Evolutionary conservation across 2,329 filamentous ascomycete genomes (phyloP), one percentile per base, ranked within the genome.

Genomic region (Cylindrodendrum hubeiense): DNA sequence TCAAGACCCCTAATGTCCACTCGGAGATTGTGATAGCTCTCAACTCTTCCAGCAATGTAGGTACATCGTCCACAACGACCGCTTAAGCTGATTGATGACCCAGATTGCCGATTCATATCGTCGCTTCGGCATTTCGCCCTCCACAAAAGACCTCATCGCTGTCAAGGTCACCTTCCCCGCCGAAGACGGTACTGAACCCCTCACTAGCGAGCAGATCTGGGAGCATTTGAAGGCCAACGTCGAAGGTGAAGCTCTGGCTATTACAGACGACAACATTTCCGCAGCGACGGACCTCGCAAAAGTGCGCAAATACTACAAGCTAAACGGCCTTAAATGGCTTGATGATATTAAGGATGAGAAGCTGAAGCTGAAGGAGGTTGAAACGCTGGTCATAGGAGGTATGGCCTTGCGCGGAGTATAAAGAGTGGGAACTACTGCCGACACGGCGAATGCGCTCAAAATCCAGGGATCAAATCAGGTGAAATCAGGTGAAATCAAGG

Each of bases 41-140:
- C 47, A 95, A 90, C 64, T 87, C 92, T 0, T 94, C 92, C 67
- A 95, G 94, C 77, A 97, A 97, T 78, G 93, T 94, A 78, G 68
- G 66, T n/a, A 30, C 49, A 30, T 15, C 39, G n/a, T n/a, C n/a
- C n/a, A n/a, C n/a, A n/a, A n/a, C 46, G 5, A 17, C 5, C 13
- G 15, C 50, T 19, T n/a, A 53, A 54, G 49, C 65, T 66, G 52
- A 70, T 68, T 50, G 50, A 4, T 53, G 55, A 33, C 33, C 7
- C 55, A 97, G 94, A 98, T 99, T 75, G 89, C 94, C 55, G 95
- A 98, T 72, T 91, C 94, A 0, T 98, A 98, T 80, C 91, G 93
- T 33, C 91, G 91, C 58, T 97, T 96, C 75, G 96, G 96, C 51
- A 90, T 98, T 63, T 84, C 87, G 1, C 88, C 93, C 13, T 82